Base-by-base conservation (phyloP, 1,139 yeast species). In the Geotrichum siamense region DNA sequence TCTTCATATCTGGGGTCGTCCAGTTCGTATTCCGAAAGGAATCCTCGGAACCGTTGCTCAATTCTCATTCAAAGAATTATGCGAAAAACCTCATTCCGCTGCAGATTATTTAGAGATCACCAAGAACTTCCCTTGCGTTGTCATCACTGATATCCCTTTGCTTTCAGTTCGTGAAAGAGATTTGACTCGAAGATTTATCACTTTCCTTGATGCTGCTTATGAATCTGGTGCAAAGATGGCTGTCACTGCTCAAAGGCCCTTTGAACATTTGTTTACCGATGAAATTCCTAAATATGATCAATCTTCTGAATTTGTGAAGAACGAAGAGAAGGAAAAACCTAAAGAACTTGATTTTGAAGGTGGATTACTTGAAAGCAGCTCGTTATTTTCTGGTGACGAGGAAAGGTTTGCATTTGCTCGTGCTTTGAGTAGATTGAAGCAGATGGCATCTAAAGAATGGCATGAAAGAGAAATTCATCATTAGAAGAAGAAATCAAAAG, bases 371-470 rank as follows among this genome's bases (percentile, higher is more conserved):
- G 75, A 80, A 53, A 78, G 80, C 59, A 83, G 93, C 1, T 69
- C 82, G 28, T 78, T 86, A 78, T 89, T 91, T 66, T 83, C 82
- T 37, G 67, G 82, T 5, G 97, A 87, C 61, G 98, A 91, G 63
- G 98, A 91, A 64, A 76, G 82, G 62, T 91, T 91, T 69, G 98
- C 98, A 13, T 91, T 89, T 70, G 95, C 96, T 1, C 74, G 98
- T 59, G 96, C 97, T 0, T 70, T 91, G 51, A 81, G 93, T 54
- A 75, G 98, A 60, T 70, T 91, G 53, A 75, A 91, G 42, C 97
- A 91, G 56, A 91, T 91, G 96, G 82, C 94, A 54, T 82, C 95
- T 3, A 80, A 80, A 35, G 94, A 83, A 44, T 91, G 98, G 98
- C 50, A 47, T 22, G 50, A 47, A 25, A 40, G 26, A 6, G 10